Conservation (phyloP, 768 basidiomycete genomes). For the Trametes meyenii region DNA sequence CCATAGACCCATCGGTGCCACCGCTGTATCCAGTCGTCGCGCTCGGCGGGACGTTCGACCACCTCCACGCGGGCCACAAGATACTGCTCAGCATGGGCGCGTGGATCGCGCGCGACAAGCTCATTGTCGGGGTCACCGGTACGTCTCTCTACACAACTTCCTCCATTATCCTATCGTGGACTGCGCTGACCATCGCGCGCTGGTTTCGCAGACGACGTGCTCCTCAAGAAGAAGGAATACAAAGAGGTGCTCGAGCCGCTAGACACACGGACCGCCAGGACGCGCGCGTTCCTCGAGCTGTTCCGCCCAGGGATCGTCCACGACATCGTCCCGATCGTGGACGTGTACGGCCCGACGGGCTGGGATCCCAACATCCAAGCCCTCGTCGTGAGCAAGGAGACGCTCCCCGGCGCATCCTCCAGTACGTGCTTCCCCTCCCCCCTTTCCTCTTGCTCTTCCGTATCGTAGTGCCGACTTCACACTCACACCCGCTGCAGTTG, state of each 20-base stretch:
- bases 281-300: constrained; percentile 68
- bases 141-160: constrained; percentile 23
- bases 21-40: constrained; percentile 67
- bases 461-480: neutral
- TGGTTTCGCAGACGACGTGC: constrained; percentile 57
- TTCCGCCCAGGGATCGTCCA: constrained; percentile 68
- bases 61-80: constrained; percentile 96
- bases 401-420: constrained; percentile 69
- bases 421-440: constrained; percentile 51
- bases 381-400: constrained; percentile 91
- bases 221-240: constrained; percentile 74
- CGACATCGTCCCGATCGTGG: constrained; percentile 73
- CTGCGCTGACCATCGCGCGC: neutral
- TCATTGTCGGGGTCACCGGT: constrained; percentile 93
- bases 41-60: constrained; percentile 96
- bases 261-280: constrained; percentile 51
- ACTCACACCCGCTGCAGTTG: constrained; percentile 50
- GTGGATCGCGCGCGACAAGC: constrained; percentile 74
- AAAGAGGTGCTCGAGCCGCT: constrained; percentile 69
- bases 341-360: constrained; percentile 91
- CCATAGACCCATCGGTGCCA: constrained; percentile 24
- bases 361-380: constrained; percentile 89
- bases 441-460: neutral
- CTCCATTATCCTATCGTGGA: neutral
- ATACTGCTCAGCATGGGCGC: constrained; percentile 92